phyloP scores from a whole-genome alignment of 352 stramenopile genomes.

The Plasmopara halstedii region DNA sequence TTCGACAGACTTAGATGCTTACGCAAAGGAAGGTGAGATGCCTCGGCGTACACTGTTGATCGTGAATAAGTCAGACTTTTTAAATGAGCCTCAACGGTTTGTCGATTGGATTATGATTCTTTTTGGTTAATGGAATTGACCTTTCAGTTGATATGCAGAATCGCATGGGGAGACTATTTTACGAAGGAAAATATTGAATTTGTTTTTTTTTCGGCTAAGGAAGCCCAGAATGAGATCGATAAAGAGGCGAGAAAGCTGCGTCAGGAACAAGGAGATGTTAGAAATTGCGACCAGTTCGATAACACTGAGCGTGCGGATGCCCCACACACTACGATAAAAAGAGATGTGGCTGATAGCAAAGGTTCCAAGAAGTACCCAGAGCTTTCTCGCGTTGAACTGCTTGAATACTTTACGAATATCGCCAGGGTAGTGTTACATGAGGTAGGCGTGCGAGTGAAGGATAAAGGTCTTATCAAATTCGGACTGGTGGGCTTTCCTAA shows the following conservation, averaged over 20 bases:
- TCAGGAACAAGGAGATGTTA: slow-evolving; percentile 28
- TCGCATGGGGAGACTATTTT: slow-evolving; percentile 95
- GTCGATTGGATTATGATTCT: not conserved
- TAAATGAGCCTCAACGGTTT: slow-evolving; percentile 88
- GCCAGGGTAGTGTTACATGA: slow-evolving; percentile 46
- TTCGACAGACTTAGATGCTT: slow-evolving; percentile 92
- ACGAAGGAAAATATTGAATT: slow-evolving; percentile 83
- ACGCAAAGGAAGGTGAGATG: slow-evolving; percentile 89
- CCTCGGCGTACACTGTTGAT: slow-evolving; percentile 92
- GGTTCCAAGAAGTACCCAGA: slow-evolving; percentile 41
- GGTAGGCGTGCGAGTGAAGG: slow-evolving; percentile 64
- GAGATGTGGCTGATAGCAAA: not conserved
- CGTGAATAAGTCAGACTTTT: slow-evolving; percentile 99
- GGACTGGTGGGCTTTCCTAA: slow-evolving; percentile 99
- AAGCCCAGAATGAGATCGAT: slow-evolving; percentile 89
- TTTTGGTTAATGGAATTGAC: too few species aligned
- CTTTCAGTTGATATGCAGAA: slow-evolving; percentile 26
- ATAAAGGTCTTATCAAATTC: slow-evolving; percentile 85
- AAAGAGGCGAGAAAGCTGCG: slow-evolving; percentile 61
- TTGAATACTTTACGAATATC: slow-evolving; percentile 59
- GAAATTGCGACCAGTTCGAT: slow-evolving; percentile 32
- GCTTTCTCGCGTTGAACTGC: slow-evolving; percentile 64
- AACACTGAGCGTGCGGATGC: slow-evolving; percentile 15
- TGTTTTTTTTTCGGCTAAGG: slow-evolving; percentile 98
- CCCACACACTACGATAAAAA: slow-evolving; percentile 1